A percentile compares a stretch with the other conserved stretches of the same genome.
These are phyloP conservation scores for Isochrysis galbana DNA, from an alignment of 78 protist genomes.

Conservation along the genomic window DNA sequence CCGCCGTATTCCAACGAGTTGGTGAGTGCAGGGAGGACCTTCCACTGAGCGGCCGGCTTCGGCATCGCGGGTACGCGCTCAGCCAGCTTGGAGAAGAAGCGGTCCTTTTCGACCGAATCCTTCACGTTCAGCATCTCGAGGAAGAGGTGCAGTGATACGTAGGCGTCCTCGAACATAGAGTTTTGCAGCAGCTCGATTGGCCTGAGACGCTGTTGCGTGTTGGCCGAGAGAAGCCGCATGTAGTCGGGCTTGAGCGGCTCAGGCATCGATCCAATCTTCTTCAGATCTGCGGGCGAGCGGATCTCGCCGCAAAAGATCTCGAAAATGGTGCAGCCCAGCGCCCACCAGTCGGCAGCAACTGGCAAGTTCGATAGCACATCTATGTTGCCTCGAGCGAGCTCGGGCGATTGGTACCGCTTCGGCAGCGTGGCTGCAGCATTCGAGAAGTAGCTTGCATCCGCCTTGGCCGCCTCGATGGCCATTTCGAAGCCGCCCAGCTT, in stretches of 20 bases:
- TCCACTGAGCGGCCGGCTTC: constrained; percentile 10
- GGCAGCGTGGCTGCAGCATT: not conserved
- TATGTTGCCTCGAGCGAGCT: not conserved
- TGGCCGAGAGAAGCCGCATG: not conserved
- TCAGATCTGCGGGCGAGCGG: not conserved
- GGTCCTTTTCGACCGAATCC: constrained; percentile 36
- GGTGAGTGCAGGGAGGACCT: constrained; percentile 40
- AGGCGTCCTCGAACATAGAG: not conserved
- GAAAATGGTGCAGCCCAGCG: not conserved
- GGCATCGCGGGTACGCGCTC: constrained; percentile 32
- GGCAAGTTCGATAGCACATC: not conserved
- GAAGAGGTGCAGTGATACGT: not conserved
- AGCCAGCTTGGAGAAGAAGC: constrained; percentile 34
- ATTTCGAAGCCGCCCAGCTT: constrained; percentile 47
- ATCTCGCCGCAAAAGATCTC: not conserved
- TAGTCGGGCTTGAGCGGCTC: not conserved
- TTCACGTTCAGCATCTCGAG: constrained; percentile 25
- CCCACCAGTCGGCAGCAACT: constrained; percentile 17
- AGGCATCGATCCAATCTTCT: not conserved
- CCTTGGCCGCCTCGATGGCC: not conserved
- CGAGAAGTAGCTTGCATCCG: not conserved
- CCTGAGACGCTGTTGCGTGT: not conserved
- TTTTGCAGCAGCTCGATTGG: not conserved
- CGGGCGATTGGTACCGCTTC: constrained; percentile 34
- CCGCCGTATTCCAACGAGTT: constrained; percentile 46